Conservation (phyloP, 2,329 filamentous ascomycete genomes). For the Neonectria magnoliae region DNA sequence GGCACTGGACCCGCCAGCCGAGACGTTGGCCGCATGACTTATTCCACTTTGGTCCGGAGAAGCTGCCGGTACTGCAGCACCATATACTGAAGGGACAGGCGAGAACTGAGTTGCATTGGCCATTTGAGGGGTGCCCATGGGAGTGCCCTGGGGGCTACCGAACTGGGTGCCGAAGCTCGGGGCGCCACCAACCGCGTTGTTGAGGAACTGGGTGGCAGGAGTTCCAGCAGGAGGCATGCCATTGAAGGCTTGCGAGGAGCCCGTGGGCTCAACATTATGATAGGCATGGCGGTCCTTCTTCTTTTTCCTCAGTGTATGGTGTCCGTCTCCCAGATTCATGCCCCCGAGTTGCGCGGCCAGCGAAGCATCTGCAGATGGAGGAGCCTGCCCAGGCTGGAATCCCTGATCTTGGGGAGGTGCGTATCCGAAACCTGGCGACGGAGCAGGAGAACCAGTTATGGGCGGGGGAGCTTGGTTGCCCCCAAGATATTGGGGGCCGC, state of each 20-base stretch:
- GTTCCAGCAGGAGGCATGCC: constrained; percentile 69
- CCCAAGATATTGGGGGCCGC: constrained; percentile 53
- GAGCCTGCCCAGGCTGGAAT: constrained; percentile 41
- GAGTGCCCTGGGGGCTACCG: constrained; percentile 56
- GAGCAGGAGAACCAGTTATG: constrained; percentile 39
- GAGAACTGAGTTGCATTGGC: constrained; percentile 66
- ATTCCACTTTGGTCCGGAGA: constrained; percentile 41
- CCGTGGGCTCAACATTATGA: constrained; percentile 81
- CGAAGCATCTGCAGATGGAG: constrained; percentile 56
- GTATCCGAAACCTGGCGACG: constrained; percentile 43
- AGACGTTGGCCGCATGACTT: constrained; percentile 47
- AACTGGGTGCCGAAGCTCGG: constrained; percentile 56
- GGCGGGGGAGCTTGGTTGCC: constrained; percentile 44
- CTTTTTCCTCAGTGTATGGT: constrained; percentile 70
- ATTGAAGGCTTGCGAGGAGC: constrained; percentile 75
- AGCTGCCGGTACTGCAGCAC: constrained; percentile 34
- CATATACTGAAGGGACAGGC: constrained; percentile 59
- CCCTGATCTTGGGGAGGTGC: constrained; percentile 40
- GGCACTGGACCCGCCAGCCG: constrained; percentile 64
- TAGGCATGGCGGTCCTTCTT: constrained; percentile 97
- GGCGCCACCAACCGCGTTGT: constrained; percentile 41
- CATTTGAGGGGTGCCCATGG: constrained; percentile 55
- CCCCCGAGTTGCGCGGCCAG: constrained; percentile 81
- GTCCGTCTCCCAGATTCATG: constrained; percentile 70
- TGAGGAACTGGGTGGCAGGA: constrained; percentile 55